Evolutionary conservation across 2,329 filamentous ascomycete genomes (phyloP).

Genomic region (Aspergillus sp.): DNA sequence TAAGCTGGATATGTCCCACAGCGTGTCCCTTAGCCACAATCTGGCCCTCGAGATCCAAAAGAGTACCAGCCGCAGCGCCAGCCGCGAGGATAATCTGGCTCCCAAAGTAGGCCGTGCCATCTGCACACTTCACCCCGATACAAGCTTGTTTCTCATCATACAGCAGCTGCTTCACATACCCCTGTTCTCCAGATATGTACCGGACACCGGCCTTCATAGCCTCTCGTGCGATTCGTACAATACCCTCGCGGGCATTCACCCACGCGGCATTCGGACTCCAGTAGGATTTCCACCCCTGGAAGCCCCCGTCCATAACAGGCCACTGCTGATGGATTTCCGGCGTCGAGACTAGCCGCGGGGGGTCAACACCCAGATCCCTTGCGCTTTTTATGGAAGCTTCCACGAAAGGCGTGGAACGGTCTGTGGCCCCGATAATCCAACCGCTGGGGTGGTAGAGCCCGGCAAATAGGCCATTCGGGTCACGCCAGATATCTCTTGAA

Average conservation of each 20-base stretch:
- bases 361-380: background rate
- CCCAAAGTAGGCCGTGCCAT: slow-evolving; percentile 1
- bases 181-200: background rate
- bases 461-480: slow-evolving; percentile 35
- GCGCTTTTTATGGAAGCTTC: background rate
- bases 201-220: background rate
- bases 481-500: slow-evolving; percentile 63
- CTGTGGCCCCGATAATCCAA: slow-evolving; percentile 6
- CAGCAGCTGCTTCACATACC: background rate
- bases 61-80: background rate
- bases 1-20: slow-evolving; percentile 30
- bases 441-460: slow-evolving; percentile 41
- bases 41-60: background rate
- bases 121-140: background rate
- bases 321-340: background rate
- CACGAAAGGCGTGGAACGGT: background rate
- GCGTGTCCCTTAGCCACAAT: slow-evolving; percentile 5
- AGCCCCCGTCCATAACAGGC: background rate
- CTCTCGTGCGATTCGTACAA: background rate
- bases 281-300: background rate
- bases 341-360: background rate
- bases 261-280: slow-evolving; percentile 3
- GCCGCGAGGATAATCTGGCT: background rate
- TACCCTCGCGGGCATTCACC: slow-evolving; percentile 4
- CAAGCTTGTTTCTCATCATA: background rate